Base-by-base conservation (phyloP, 192 early-diverging fungal species). In the Backusella circina region DNA sequence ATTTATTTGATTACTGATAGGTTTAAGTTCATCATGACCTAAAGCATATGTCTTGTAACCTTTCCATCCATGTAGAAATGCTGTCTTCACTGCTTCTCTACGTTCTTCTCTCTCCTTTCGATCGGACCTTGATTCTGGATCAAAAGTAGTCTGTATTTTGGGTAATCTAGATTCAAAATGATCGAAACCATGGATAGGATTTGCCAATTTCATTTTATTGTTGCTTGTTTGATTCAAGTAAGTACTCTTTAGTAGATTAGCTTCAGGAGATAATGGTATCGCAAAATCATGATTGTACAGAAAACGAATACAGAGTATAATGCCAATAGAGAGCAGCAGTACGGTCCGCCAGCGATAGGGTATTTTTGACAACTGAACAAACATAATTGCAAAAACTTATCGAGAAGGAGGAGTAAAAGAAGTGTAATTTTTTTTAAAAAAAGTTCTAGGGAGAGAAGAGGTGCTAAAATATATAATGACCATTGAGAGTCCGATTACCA, bases 11-110 rank as follows among this genome's bases (percentile, higher is more conserved):
- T 82, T 82, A 3, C 37, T 47, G 4, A 86, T 38, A 16, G 87
- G 87, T 2, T 28, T 36, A 16, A 88, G 37, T 54, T 93, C 92
- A 65, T 97, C 96, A 15, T 87, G 78, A 4, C 93, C 93, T 75
- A 90, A 91, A 0, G 94, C 94, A 65, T 91, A 90, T 21, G 86
- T 78, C 16, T 77, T 86, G 87, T 97, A 97, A 5, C 90, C 92
- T 15, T 85, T 65, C 93, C 94, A 94, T 5, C 90, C 90, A 54
- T 93, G 83, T 15, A 79, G 37, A 54, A 93, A 91, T 4, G 88
- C 91, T 4, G 82, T 54, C 50, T 89, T 87, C 26, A 93, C 77
- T 1, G 83, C 80, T 26, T 89, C 57, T 61, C 65, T 72, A 18
- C 85, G 73, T 10, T 41, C 32, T 35, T 84, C 79, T 12, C 73